These are phyloP conservation scores for Alternaria arborescens DNA, from an alignment of 2,329 filamentous ascomycete species.

Conservation along the genomic window DNA sequence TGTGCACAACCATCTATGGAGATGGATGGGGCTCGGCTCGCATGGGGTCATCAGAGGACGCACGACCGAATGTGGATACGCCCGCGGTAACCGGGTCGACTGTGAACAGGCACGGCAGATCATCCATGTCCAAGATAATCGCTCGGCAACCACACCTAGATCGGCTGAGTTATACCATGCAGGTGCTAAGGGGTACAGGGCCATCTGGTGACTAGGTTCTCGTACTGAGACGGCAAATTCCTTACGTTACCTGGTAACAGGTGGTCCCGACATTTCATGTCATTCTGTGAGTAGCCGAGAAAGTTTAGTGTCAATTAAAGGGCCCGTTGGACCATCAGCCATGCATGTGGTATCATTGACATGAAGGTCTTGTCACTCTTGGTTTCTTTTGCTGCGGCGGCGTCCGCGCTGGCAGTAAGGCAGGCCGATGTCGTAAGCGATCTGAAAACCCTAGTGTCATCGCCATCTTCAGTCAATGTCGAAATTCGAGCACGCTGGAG, in stretches of 20 bases:
- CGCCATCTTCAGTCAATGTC: constrained; percentile 21
- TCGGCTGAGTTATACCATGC: background rate
- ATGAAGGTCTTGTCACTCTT: constrained; percentile 26
- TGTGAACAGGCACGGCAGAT: constrained; percentile 2
- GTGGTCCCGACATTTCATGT: background rate
- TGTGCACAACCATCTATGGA: background rate
- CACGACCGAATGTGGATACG: constrained; percentile 4
- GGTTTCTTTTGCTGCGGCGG: constrained; percentile 17
- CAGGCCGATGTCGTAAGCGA: constrained; percentile 22
- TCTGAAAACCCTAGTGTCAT: constrained; percentile 21
- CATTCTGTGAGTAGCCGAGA: constrained; percentile 1
- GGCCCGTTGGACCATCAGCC: constrained; percentile 4
- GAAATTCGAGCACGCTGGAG: constrained; percentile 36
- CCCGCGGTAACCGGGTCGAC: background rate
- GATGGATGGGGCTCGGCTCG: background rate
- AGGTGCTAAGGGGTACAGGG: background rate
- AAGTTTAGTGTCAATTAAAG: constrained; percentile 12
- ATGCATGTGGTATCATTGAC: constrained; percentile 10
- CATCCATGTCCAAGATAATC: constrained; percentile 1
- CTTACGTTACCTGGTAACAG: background rate
- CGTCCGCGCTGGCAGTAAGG: constrained; percentile 22
- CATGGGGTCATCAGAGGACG: constrained; percentile 1
- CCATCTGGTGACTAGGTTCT: background rate
- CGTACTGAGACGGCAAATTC: background rate
- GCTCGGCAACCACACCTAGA: constrained; percentile 1